Evolutionary conservation across 169 alveolate species (phyloP).

Genomic region (Cyclospora cayetanensis): DNA sequence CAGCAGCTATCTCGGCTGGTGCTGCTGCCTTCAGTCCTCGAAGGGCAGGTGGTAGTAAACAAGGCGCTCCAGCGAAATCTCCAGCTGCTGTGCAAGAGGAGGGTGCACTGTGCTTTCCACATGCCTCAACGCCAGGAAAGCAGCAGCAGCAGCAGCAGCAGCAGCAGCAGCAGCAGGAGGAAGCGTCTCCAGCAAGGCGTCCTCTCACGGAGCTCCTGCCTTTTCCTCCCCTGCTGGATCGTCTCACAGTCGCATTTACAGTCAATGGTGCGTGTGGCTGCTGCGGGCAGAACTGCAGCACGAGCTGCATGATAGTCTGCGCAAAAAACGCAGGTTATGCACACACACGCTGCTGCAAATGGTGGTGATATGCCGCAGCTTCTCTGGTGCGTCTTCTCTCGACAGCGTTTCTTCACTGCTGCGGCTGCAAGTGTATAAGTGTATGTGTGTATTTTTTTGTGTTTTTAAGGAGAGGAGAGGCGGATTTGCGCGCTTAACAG

Average conservation of each 20-base stretch:
- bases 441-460: too few species aligned
- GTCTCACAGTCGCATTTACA: not conserved
- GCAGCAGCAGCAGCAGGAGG: slow-evolving; percentile 9
- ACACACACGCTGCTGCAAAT: too few species aligned
- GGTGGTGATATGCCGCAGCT: too few species aligned
- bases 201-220: not conserved
- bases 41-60: too few species aligned
- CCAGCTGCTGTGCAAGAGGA: too few species aligned
- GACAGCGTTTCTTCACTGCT: too few species aligned
- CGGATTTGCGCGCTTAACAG: not conserved
- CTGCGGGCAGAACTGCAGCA: too few species aligned
- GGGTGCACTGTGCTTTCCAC: not conserved
- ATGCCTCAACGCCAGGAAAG: not conserved
- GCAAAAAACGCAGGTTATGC: too few species aligned
- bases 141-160: slow-evolving; percentile 37
- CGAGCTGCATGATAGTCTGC: too few species aligned
- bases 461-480: slow-evolving; percentile 7
- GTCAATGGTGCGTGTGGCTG: not conserved
- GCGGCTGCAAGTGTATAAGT: slow-evolving; percentile 7
- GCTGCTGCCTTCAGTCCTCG: too few species aligned
- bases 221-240: not conserved
- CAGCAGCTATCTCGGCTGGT: not conserved
- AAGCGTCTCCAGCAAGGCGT: not conserved
- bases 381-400: too few species aligned
- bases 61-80: too few species aligned